phyloP scores from a whole-genome alignment of 2,329 filamentous ascomycete genomes.

The Elsinoe arachidis region DNA sequence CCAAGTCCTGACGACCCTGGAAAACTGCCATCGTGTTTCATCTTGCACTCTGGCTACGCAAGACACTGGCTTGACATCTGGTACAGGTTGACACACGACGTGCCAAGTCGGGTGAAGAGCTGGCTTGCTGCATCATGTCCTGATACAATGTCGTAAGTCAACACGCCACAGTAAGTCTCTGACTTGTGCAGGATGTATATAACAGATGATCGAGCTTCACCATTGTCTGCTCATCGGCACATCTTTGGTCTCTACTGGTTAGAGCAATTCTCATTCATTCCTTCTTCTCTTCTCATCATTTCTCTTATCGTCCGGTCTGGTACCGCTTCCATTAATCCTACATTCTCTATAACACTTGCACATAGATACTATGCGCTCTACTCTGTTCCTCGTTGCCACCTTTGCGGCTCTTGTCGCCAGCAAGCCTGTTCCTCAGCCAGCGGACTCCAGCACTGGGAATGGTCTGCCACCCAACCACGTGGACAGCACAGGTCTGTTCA shows the following conservation, averaged over 20 bases:
- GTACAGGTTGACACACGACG: not conserved
- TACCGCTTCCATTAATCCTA: not conserved
- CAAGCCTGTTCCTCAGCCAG: not conserved
- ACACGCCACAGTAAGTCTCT: not conserved
- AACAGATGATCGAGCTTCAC: not conserved
- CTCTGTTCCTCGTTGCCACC: not conserved
- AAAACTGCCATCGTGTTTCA: not conserved
- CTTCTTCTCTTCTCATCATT: not conserved
- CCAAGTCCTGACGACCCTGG: not conserved
- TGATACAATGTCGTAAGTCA: not conserved
- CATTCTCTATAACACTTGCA: not conserved
- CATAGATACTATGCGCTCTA: not conserved
- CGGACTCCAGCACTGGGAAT: not conserved
- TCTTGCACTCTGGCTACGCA: not conserved
- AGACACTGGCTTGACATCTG: not conserved
- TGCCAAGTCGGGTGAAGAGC: not conserved
- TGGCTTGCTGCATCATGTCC: not conserved
- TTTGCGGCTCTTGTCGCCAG: not conserved
- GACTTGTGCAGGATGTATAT: not conserved
- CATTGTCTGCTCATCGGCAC: not conserved
- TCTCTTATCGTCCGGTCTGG: not conserved
- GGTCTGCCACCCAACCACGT: not conserved
- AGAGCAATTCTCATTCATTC: not conserved
- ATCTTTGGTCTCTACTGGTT: slow-evolving; percentile 5
- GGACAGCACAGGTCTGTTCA: not conserved